Percentiles rank a stretch among this genome's conserved stretches.
Conservation (phyloP, 768 basidiomycete species). For the Boletus edulis region DNA sequence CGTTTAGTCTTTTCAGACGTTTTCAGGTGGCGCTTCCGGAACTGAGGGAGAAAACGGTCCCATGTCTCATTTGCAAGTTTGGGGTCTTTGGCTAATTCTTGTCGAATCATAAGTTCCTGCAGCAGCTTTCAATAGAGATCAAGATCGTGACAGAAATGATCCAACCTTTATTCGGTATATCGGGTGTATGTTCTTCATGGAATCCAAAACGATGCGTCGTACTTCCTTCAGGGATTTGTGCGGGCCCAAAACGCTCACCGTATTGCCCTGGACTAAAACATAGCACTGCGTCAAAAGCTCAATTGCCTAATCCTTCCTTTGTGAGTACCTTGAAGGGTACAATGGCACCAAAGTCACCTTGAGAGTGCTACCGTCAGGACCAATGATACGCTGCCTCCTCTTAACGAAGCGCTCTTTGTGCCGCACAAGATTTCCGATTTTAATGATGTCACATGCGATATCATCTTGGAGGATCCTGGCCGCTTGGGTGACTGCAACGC, state of each 20-base stretch:
- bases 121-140: not conserved
- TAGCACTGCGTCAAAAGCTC: constrained; percentile 96
- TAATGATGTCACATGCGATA: constrained; percentile 95
- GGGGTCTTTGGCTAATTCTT: constrained; percentile 97
- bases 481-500: constrained; percentile 82
- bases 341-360: constrained; percentile 56
- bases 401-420: constrained; percentile 98
- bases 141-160: not conserved
- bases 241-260: constrained; percentile 97
- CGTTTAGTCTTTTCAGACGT: constrained; percentile 91
- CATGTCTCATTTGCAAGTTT: constrained; percentile 91
- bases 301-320: constrained; percentile 67
- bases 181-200: constrained; percentile 99
- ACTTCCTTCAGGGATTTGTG: constrained; percentile 96
- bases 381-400: constrained; percentile 92
- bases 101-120: constrained; percentile 97
- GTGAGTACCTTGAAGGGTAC: not conserved
- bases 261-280: constrained; percentile 96
- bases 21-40: constrained; percentile 89
- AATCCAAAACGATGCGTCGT: constrained; percentile 92
- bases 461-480: constrained; percentile 88
- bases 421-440: constrained; percentile 90
- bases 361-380: constrained; percentile 94
- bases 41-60: constrained; percentile 97
- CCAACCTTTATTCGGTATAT: constrained; percentile 96